Conservation (phyloP, 257 asterid species). For the Fraxinus excelsior region DNA sequence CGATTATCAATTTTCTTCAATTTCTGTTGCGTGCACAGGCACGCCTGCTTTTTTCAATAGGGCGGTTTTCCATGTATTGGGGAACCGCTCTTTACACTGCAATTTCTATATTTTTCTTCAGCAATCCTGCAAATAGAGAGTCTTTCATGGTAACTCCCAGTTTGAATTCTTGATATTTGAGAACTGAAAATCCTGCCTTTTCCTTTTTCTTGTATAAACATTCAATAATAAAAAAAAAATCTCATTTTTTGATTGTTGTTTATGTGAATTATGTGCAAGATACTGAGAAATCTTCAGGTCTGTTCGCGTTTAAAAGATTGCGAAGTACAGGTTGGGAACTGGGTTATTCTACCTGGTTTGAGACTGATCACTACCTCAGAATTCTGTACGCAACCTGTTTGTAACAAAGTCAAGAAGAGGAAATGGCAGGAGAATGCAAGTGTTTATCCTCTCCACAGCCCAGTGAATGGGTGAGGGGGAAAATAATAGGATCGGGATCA, state of each 20-base stretch:
- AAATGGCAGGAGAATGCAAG: slow-evolving; percentile 37
- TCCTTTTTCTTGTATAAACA: not conserved
- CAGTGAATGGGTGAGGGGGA: slow-evolving; percentile 52
- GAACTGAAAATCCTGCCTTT: not conserved
- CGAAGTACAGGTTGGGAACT: slow-evolving; percentile 6
- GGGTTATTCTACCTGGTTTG: not conserved
- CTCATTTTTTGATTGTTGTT: not conserved
- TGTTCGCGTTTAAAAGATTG: slow-evolving; percentile 20
- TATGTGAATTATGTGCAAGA: slow-evolving; percentile 1
- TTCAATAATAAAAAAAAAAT: not conserved
- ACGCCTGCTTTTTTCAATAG: not conserved
- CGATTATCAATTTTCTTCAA: not conserved
- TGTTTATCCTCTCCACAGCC: slow-evolving; percentile 31
- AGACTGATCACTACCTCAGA: not conserved
- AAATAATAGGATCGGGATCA: slow-evolving; percentile 59
- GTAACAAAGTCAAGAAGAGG: slow-evolving; percentile 9
- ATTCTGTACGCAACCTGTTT: not conserved
- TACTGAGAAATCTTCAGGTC: slow-evolving; percentile 5
- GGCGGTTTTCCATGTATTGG: slow-evolving; percentile 59
- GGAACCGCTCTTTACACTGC: slow-evolving; percentile 48
- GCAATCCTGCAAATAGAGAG: slow-evolving; percentile 1
- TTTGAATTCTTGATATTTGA: not conserved
- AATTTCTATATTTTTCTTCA: not conserved
- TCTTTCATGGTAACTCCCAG: not conserved
- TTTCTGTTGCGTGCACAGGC: too few relatives aligned